Percentiles rank a stretch among this genome's conserved stretches.
These are phyloP conservation scores for Gossypium bickii DNA, from an alignment of 345 rosid genomes.

Conservation along the genomic window DNA sequence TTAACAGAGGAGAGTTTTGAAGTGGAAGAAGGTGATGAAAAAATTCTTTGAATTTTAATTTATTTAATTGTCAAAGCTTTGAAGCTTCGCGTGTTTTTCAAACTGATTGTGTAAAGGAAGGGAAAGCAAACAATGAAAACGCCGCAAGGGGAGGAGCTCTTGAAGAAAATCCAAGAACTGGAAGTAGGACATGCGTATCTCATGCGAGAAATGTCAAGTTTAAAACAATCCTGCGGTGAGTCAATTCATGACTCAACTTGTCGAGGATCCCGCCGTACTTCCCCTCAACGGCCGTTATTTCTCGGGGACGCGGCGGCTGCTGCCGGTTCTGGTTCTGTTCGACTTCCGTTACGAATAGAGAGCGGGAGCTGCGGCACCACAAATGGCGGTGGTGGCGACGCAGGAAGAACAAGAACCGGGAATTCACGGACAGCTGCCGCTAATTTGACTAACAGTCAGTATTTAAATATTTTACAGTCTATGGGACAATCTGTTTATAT, in stretches of 20 bases:
- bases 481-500: constrained; percentile 95
- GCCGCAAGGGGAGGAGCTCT: constrained; percentile 63
- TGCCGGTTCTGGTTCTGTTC: constrained; percentile 38
- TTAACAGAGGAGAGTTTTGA: too few species aligned
- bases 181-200: constrained; percentile 80
- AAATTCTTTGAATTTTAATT: too few species aligned
- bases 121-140: constrained; percentile 38
- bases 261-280: constrained; percentile 70
- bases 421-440: constrained; percentile 49
- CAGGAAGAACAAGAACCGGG: constrained; percentile 8
- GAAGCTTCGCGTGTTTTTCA: too few species aligned
- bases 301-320: constrained; percentile 20
- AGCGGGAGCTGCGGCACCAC: constrained; percentile 37
- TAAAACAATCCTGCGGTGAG: constrained; percentile 44
- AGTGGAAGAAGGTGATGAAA: too few species aligned
- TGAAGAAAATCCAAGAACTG: constrained; percentile 86
- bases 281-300: constrained; percentile 52
- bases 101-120: background rate
- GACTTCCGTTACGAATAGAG: constrained; percentile 78
- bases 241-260: constrained; percentile 19
- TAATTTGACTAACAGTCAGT: constrained; percentile 58
- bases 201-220: constrained; percentile 73
- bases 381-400: background rate
- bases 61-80: too few species aligned
- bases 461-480: constrained; percentile 80